Base-by-base conservation (phyloP, 2,329 filamentous ascomycete species). In the Aspergillus hiratsukae region DNA sequence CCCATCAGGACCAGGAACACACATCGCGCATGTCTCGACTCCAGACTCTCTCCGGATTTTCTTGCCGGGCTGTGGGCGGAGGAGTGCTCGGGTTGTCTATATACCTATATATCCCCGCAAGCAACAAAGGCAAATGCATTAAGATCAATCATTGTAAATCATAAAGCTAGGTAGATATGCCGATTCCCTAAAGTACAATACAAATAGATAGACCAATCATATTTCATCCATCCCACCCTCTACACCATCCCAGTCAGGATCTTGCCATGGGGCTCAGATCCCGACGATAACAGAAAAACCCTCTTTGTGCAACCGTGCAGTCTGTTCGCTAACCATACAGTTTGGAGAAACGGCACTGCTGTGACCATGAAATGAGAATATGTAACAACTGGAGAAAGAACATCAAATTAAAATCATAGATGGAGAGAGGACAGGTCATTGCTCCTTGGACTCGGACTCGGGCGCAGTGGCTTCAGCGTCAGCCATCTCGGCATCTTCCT, bases 401-500 rank as follows among this genome's bases (percentile, higher is more conserved):
- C 55, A 60, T 43, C n/a, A 43, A 50, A 55, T 54, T 52, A 50
- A 54, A 51, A 57, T 48, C 53, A 53, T 49, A 54, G 27, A 48
- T 51, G 43, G 48, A 56, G 53, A 54, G 49, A 55, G 17, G 25
- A 54, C 48, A 41, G n/a, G 23, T 56, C 53, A 58, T 48, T 64
- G 49, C 58, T 64, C 64, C 54, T 61, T 65, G 46, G 50, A 49
- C 56, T 62, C 63, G 46, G 50, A 49, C 56, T 62, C 63, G 8
- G 64, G 41, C 41, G 60, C 61, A 0, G 59, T 54, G 29, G 68
- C 60, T 53, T 69, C 69, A 6, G 66, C 71, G 41, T 75, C 72
- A 0, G 64, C 60, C 73, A 75, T 75, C 46, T 74, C 71, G 4
- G 68, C 64, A 49, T 69, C 68, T 28, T 67, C 65, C 29, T 65